These are phyloP conservation scores for Falciphora oryzae DNA, from an alignment of 2,329 filamentous ascomycete species.

Conservation along the genomic window DNA sequence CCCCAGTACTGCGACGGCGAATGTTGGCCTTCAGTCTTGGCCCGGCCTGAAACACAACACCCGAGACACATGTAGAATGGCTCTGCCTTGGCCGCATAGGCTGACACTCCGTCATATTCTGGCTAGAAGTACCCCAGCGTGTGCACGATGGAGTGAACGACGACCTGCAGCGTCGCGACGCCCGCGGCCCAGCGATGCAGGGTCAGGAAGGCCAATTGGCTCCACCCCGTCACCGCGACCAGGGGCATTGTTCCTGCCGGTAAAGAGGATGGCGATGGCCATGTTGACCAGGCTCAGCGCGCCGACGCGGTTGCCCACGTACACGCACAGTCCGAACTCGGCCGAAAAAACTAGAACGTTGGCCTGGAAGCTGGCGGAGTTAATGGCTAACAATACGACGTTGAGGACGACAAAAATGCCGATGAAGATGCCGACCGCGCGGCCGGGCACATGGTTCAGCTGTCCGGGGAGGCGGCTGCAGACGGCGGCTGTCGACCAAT, in stretches of 20 bases:
- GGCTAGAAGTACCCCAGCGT: conserved; percentile 25
- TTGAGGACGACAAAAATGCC: too few species aligned
- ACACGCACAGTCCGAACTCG: conserved; percentile 36
- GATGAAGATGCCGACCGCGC: too few species aligned
- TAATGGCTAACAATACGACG: too few species aligned
- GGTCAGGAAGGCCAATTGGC: conserved; percentile 58
- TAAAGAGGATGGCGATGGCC: conserved; percentile 60
- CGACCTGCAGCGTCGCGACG: conserved; percentile 54
- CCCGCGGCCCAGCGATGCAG: conserved; percentile 64
- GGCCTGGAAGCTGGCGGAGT: background rate
- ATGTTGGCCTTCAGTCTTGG: background rate
- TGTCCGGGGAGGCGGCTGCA: too few species aligned
- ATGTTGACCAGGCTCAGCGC: conserved; percentile 59
- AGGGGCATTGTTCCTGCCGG: conserved; percentile 60
- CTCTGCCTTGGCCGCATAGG: conserved; percentile 28
- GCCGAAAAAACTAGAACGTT: background rate
- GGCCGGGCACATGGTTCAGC: too few species aligned
- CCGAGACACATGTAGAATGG: background rate
- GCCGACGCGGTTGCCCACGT: conserved; percentile 57
- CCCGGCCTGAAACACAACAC: background rate
- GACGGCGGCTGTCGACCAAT: too few species aligned
- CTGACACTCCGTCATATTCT: conserved; percentile 17
- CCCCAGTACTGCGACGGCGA: background rate
- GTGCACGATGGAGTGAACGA: conserved; percentile 58
- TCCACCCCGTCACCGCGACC: conserved; percentile 64